Conservation (phyloP, 1,139 yeast species). For the Kurtzmaniella quercitrusa region DNA sequence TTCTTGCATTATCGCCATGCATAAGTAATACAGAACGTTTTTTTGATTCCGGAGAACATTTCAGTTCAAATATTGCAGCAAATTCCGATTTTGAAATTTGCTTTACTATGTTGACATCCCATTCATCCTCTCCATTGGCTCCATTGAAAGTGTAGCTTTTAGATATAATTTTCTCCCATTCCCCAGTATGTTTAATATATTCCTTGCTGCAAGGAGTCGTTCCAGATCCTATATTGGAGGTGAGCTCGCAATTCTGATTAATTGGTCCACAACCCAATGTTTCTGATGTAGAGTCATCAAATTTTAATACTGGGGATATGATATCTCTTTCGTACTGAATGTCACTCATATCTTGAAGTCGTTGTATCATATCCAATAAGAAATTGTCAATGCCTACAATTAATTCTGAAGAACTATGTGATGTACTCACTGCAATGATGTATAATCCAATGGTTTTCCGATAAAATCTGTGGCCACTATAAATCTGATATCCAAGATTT, state of each 20-base stretch:
- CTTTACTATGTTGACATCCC: conserved; percentile 23
- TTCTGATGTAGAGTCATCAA: conserved; percentile 9
- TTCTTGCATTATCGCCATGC: neutral
- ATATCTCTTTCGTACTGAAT: conserved; percentile 27
- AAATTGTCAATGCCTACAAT: conserved; percentile 44
- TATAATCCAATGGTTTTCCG: conserved; percentile 54
- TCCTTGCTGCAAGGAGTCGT: conserved; percentile 14
- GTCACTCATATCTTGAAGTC: conserved; percentile 20
- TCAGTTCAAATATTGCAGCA: conserved; percentile 23
- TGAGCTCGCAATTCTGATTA: conserved; percentile 19
- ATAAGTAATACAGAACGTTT: conserved; percentile 22
- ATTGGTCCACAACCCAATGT: conserved; percentile 23
- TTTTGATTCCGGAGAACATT: conserved; percentile 34
- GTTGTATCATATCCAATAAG: conserved; percentile 31
- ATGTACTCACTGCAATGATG: conserved; percentile 48
- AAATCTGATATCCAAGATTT: conserved; percentile 43
- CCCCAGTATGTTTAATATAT: conserved; percentile 36
- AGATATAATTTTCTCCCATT: conserved; percentile 47
- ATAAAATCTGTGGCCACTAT: conserved; percentile 50
- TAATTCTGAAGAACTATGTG: conserved; percentile 29
- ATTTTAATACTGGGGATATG: conserved; percentile 21
- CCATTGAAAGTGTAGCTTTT: conserved; percentile 35
- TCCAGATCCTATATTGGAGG: conserved; percentile 9
- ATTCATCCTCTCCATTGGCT: conserved; percentile 27
- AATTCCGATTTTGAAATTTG: conserved; percentile 24